Conservation (phyloP, 495 filamentous ascomycete genomes). For the Xylaria acuta region DNA sequence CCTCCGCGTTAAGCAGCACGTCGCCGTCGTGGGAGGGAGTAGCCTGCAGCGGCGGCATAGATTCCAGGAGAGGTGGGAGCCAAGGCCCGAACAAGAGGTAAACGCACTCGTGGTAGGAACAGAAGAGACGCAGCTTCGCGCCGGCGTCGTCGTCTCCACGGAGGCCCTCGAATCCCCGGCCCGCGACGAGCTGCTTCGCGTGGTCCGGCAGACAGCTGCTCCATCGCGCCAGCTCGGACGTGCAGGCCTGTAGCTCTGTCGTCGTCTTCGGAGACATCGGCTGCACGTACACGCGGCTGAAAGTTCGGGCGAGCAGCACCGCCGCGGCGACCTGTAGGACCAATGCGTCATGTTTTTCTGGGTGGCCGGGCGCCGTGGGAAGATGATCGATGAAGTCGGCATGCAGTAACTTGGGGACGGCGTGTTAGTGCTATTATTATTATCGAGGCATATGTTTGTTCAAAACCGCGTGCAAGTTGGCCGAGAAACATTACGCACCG, state of each 20-base stretch:
- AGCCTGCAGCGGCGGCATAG: neutral
- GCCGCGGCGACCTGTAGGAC: neutral
- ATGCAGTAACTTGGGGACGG: conserved; percentile 5
- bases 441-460: neutral
- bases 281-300: conserved; percentile 6
- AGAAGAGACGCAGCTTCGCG: conserved; percentile 5
- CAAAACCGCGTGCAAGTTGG: neutral
- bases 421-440: neutral
- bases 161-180: conserved; percentile 7
- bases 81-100: conserved; percentile 13
- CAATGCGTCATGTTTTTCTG: neutral
- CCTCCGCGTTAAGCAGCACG: neutral
- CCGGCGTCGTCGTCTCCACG: conserved; percentile 13
- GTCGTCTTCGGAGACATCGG: conserved; percentile 8
- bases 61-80: conserved; percentile 8
- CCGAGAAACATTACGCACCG: conserved; percentile 4
- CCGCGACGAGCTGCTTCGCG: conserved; percentile 8
- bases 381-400: conserved; percentile 21
- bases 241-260: conserved; percentile 8
- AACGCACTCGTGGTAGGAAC: conserved; percentile 17
- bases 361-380: neutral
- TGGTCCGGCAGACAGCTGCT: neutral
- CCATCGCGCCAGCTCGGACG: conserved; percentile 6
- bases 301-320: neutral
- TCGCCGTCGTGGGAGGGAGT: neutral